Conservation (phyloP, 2,329 filamentous ascomycete species). For the Ophiostoma sp. region DNA sequence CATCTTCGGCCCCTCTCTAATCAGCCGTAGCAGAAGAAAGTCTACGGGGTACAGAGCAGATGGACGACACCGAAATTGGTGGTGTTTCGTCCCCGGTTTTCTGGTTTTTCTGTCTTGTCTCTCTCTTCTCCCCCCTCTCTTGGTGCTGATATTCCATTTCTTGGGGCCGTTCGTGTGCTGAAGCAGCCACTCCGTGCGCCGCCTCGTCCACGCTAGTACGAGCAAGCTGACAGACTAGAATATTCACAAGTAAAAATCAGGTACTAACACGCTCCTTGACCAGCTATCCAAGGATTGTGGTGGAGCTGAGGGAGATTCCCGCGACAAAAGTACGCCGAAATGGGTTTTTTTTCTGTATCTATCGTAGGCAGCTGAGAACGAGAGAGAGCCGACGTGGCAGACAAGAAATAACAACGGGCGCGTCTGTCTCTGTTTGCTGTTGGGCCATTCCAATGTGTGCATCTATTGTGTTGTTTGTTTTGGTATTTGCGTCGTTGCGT, state of each 20-base stretch:
- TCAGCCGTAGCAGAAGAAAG: neutral
- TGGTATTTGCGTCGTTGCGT: neutral
- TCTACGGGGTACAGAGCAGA: too few relatives aligned
- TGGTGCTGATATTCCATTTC: neutral
- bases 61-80: neutral
- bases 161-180: neutral
- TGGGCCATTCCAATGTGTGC: neutral
- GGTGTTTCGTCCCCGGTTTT: neutral
- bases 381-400: neutral
- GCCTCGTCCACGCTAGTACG: too few relatives aligned
- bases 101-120: neutral
- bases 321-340: conserved; percentile 1
- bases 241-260: too few relatives aligned
- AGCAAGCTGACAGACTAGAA: too few relatives aligned
- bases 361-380: neutral
- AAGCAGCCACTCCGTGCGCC: neutral
- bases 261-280: neutral
- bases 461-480: neutral
- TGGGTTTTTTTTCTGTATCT: too few relatives aligned
- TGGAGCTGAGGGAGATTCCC: conserved; percentile 6
- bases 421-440: neutral
- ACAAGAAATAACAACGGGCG: neutral
- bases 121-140: neutral
- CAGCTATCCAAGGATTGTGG: conserved; percentile 3
- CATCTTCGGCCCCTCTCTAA: too few relatives aligned